Percentiles rank a stretch among this genome's conserved stretches.
These are phyloP conservation scores for Kingdonia uniflora DNA, from an alignment of 164 flowering plant species.

Conservation along the genomic window DNA sequence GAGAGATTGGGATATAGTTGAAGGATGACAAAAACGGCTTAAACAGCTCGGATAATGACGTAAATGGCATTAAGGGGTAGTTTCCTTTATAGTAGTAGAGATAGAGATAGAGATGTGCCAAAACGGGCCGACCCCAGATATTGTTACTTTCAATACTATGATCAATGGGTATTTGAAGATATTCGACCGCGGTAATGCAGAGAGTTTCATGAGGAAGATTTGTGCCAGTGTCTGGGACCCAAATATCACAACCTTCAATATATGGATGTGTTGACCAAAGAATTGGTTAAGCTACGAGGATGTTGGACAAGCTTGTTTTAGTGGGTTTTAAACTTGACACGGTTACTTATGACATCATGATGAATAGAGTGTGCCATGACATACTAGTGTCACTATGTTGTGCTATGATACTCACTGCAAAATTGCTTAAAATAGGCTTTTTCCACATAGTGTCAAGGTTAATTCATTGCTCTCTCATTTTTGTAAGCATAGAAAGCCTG, in stretches of 20 bases:
- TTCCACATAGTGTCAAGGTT: constrained; percentile 62
- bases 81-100: too few relatives aligned
- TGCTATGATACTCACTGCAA: constrained; percentile 66
- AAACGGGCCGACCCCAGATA: constrained; percentile 56
- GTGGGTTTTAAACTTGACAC: constrained; percentile 61
- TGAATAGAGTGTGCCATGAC: constrained; percentile 66
- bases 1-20: too few relatives aligned
- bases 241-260: constrained; percentile 73
- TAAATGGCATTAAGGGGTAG: too few relatives aligned
- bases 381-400: constrained; percentile 53
- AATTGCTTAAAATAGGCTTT: constrained; percentile 79
- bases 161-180: constrained; percentile 66
- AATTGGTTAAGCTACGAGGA: constrained; percentile 48
- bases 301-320: constrained; percentile 65
- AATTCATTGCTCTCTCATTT: constrained; percentile 69
- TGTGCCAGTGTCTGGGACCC: constrained; percentile 48
- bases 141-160: constrained; percentile 75
- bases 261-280: constrained; percentile 40
- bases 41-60: too few relatives aligned
- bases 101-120: constrained; percentile 49
- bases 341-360: constrained; percentile 75
- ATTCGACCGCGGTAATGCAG: constrained; percentile 50
- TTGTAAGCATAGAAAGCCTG: constrained; percentile 66
- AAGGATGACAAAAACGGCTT: too few relatives aligned
- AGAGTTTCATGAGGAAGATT: constrained; percentile 38